Evolutionary conservation across 305 asterid genomes (phyloP), one percentile per base, ranked within the genome.

Genomic region (Fraxinus platypoda): DNA sequence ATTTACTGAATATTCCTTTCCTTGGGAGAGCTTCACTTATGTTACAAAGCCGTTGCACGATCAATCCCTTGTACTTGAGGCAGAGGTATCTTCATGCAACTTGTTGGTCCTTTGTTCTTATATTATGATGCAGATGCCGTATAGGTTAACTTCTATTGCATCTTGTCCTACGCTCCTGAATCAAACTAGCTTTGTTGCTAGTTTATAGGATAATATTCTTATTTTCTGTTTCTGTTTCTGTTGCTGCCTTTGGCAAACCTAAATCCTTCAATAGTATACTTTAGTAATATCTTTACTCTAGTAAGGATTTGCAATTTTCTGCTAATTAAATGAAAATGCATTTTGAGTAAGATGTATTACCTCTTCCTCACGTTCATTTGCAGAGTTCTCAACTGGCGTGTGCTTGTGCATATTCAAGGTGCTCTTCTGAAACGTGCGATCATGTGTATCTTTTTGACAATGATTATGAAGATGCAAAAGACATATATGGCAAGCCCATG

Each of bases 21-120:
- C 98, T 21, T 97, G 99, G 98, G 98, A 94, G 89, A 91, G 95
- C 92, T 93, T 93, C 90, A 93, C 92, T 12, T 97, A 95, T 80
- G 88, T 92, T 70, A 95, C 92, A 31, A 97, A 90, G 86, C 89
- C 97, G 11, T 46, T 95, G 87, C 87, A 89, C 74, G 92, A 93
- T 92, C 91, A 90, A 82, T 90, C 94, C 34, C 87, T 85, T 83
- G 87, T 84, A 79, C 90, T 88, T 86, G 97, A 91, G 85, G 74
- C 89, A 75, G 95, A 92, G 98, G 99, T 95, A 93, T 73, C 71
- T 64, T 77, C 77, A 34, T 68, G 76, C 76, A 37, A 83, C 79
- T 77, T 49, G 37, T 86, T 75, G 78, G 79, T 64, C 33, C 72
- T 35, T 21, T 83, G 54, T 73, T 80, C 68, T 54, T 52, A 21